Conservation (phyloP, 1,284 basidiomycete genomes). For the Heterobasidion annosum region DNA sequence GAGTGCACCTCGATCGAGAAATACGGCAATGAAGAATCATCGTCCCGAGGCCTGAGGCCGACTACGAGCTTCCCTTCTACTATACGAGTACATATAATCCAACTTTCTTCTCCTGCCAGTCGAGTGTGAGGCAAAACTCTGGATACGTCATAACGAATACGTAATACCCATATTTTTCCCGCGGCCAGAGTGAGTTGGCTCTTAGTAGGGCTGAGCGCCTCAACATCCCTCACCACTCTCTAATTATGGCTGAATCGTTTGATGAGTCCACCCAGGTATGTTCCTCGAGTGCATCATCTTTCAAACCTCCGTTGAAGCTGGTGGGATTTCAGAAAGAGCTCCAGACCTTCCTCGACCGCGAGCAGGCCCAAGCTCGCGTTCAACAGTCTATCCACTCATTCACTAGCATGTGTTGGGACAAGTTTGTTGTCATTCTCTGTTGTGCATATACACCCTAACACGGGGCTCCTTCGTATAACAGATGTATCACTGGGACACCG, state of each 20-base stretch:
- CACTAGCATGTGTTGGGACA: slow-evolving; percentile 84
- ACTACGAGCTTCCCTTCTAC: no score
- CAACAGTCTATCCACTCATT: slow-evolving; percentile 65
- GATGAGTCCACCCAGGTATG: slow-evolving; percentile 73
- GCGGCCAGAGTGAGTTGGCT: background rate
- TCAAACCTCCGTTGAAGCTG: background rate
- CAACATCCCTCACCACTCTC: background rate
- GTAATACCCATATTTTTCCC: background rate
- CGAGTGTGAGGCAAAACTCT: no score
- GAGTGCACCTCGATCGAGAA: no score
- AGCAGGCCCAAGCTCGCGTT: slow-evolving; percentile 80
- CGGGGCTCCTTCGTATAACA: slow-evolving; percentile 20
- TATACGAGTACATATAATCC: no score
- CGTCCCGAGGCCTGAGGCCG: no score
- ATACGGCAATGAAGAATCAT: no score
- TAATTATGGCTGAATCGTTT: slow-evolving; percentile 51
- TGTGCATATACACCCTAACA: slow-evolving; percentile 7
- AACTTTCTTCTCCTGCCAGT: no score
- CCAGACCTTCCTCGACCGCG: slow-evolving; percentile 73
- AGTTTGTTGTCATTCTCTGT: slow-evolving; percentile 38
- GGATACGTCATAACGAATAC: background rate
- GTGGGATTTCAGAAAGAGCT: slow-evolving; percentile 67
- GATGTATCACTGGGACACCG: slow-evolving; percentile 81
- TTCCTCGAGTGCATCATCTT: slow-evolving; percentile 4
- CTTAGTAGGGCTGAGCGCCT: background rate